phyloP scores from a whole-genome alignment of 2,329 filamentous ascomycete species.

The Cladosporium sp. region DNA sequence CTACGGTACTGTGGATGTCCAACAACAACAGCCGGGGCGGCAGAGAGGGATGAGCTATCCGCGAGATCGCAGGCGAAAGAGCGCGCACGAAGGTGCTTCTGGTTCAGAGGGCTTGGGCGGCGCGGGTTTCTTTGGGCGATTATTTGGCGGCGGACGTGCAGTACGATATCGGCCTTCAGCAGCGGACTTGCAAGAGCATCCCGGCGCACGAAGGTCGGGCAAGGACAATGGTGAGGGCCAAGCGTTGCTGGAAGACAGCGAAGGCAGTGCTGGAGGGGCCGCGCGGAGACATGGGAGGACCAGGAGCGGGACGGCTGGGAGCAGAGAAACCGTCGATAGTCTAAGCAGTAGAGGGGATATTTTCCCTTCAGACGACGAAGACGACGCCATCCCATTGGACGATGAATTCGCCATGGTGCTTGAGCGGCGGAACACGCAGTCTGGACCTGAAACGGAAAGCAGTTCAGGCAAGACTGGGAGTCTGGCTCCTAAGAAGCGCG shows the following conservation, averaged over 20 bases:
- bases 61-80: slow-evolving; percentile 46
- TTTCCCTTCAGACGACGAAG: slow-evolving; percentile 78
- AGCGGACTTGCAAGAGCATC: slow-evolving; percentile 84
- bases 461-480: slow-evolving; percentile 58
- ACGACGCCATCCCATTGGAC: slow-evolving; percentile 87
- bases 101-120: slow-evolving; percentile 54
- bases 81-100: slow-evolving; percentile 46
- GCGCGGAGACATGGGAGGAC: slow-evolving; percentile 45
- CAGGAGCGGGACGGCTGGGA: slow-evolving; percentile 73
- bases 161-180: slow-evolving; percentile 86
- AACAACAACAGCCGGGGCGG: slow-evolving; percentile 53
- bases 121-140: slow-evolving; percentile 74
- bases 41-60: slow-evolving; percentile 83
- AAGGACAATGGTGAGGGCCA: slow-evolving; percentile 54
- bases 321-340: slow-evolving; percentile 78
- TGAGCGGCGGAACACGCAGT: slow-evolving; percentile 55
- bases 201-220: slow-evolving; percentile 48
- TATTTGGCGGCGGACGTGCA: slow-evolving; percentile 72
- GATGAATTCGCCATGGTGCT: slow-evolving; percentile 87
- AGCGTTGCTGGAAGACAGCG: slow-evolving; percentile 64
- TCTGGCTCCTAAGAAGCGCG: slow-evolving; percentile 16
- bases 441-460: slow-evolving; percentile 57
- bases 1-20: slow-evolving; percentile 33
- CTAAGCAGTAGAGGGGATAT: slow-evolving; percentile 83
- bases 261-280: slow-evolving; percentile 37